Evolutionary conservation across 2,329 filamentous ascomycete genomes (phyloP).

Genomic region (Paracoccidioides lutzii): DNA sequence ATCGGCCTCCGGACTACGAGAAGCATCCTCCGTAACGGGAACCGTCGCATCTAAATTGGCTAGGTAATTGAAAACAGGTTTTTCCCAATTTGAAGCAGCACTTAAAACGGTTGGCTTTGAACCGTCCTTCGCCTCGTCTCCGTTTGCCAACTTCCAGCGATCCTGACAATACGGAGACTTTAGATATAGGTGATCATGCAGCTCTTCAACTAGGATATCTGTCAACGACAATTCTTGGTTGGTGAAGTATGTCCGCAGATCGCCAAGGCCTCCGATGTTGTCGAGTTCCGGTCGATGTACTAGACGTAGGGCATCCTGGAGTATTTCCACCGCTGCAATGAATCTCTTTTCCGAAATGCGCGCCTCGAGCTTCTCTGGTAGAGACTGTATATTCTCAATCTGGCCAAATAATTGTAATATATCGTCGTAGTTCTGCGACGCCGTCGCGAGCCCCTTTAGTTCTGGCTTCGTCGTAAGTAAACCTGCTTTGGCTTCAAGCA

Average conservation of each 20-base stretch:
- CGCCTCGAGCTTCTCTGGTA: slow-evolving; percentile 86
- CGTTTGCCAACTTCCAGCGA: slow-evolving; percentile 66
- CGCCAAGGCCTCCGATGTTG: slow-evolving; percentile 74
- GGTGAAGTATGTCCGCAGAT: slow-evolving; percentile 73
- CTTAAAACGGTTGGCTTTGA: slow-evolving; percentile 15
- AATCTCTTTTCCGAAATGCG: slow-evolving; percentile 95
- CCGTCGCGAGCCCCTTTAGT: slow-evolving; percentile 73
- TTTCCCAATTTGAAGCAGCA: slow-evolving; percentile 35
- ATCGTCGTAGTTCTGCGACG: slow-evolving; percentile 81
- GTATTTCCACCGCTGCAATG: slow-evolving; percentile 76
- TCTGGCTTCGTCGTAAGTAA: slow-evolving; percentile 80
- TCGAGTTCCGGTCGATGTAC: slow-evolving; percentile 81
- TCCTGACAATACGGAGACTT: slow-evolving; percentile 97
- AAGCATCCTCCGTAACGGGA: slow-evolving; percentile 68
- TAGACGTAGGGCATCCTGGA: slow-evolving; percentile 74
- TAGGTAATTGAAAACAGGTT: slow-evolving; percentile 44
- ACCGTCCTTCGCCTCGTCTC: slow-evolving; percentile 22
- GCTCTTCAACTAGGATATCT: slow-evolving; percentile 91
- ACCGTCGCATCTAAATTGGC: slow-evolving; percentile 42
- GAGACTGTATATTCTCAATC: slow-evolving; percentile 73
- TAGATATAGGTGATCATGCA: slow-evolving; percentile 93
- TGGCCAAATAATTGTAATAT: slow-evolving; percentile 72
- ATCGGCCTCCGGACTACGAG: slow-evolving; percentile 86
- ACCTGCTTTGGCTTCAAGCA: slow-evolving; percentile 65
- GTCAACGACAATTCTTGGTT: slow-evolving; percentile 88